Base-by-base conservation (phyloP, 2,329 filamentous ascomycete genomes). In the Cladosporium phlei region DNA sequence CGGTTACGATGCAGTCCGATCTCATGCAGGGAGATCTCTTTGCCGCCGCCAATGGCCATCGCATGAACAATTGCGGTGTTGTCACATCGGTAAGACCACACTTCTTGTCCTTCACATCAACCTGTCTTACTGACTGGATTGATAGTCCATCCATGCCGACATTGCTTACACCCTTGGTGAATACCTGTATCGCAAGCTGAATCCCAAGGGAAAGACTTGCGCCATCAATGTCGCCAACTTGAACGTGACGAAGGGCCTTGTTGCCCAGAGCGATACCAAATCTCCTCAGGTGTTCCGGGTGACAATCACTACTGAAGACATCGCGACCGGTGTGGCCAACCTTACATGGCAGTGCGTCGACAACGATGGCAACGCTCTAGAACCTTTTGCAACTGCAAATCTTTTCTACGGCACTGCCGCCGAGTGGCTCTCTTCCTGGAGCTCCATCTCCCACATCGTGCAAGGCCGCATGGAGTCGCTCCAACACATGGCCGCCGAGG, bases 351-450 rank as follows among this genome's bases (percentile, higher is more conserved):
- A 40, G 24, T 49, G 20, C 38, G 40, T 51, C 2, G 38, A 51
- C 5, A 67, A 74, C 32, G 63, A 56, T 33, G 52, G 57, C 19
- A 27, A 29, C 8, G 40, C 50, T 9, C 46, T 55, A 8, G 59
- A 65, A 25, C 55, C 59, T 6, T 63, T 60, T 22, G 59, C 59
- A 9, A 56, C 54, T 5, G 55, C 52, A n/a, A 55, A 51, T 12
- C 19, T 63, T 9, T 29, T 49, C 24, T 61, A 51, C 19, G 56
- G 52, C n/a, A 46, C 56, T 22, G 40, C 55, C 3, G 22, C 48
- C 12, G 46, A 57, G 30, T 62, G 62, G 61, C 51, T 60, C 7
- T 38, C 32, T 7, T 42, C 47, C 11, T 64, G 62, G 62, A 24
- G n/a, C 5, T 53, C 53, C 6, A 49, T 57, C 5, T 35, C 53